These are phyloP conservation scores for Geotrichum aggregatum DNA, from an alignment of 1,139 yeast genomes.

Conservation along the genomic window DNA sequence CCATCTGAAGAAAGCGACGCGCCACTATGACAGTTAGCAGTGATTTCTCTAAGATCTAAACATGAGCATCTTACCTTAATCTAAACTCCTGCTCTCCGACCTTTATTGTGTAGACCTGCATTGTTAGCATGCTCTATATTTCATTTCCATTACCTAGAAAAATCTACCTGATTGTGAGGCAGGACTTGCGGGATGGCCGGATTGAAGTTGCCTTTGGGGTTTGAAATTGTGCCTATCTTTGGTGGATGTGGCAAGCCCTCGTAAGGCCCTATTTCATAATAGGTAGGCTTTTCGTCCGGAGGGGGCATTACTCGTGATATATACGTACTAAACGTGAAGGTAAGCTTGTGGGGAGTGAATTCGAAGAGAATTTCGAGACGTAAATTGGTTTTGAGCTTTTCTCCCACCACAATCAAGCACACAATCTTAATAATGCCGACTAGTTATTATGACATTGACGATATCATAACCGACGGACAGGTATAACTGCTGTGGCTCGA, in stretches of 20 bases:
- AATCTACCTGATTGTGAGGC: slow-evolving; percentile 49
- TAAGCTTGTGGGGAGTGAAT: neutral
- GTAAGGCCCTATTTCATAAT: too few species aligned
- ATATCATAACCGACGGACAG: slow-evolving; percentile 69
- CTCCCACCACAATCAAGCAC: neutral
- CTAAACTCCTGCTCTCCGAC: slow-evolving; percentile 54
- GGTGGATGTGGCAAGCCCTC: slow-evolving; percentile 12
- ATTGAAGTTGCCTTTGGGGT: slow-evolving; percentile 37
- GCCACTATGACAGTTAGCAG: slow-evolving; percentile 70
- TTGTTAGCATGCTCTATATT: neutral
- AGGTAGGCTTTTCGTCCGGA: too few species aligned
- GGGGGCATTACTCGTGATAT: too few species aligned
- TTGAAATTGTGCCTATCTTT: slow-evolving; percentile 21
- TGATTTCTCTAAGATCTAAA: slow-evolving; percentile 27
- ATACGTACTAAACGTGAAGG: too few species aligned
- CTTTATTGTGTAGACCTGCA: slow-evolving; percentile 61
- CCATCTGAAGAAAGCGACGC: slow-evolving; percentile 81
- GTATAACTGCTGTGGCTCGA: too few species aligned
- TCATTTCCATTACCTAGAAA: neutral
- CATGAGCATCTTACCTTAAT: slow-evolving; percentile 75
- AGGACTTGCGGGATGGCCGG: slow-evolving; percentile 55
- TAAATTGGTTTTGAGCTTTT: neutral
- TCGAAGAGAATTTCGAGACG: too few species aligned
- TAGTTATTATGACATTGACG: slow-evolving; percentile 78
- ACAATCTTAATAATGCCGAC: slow-evolving; percentile 20